phyloP scores from a whole-genome alignment of 2,329 filamentous ascomycete species.

The Aspergillus tamarii region DNA sequence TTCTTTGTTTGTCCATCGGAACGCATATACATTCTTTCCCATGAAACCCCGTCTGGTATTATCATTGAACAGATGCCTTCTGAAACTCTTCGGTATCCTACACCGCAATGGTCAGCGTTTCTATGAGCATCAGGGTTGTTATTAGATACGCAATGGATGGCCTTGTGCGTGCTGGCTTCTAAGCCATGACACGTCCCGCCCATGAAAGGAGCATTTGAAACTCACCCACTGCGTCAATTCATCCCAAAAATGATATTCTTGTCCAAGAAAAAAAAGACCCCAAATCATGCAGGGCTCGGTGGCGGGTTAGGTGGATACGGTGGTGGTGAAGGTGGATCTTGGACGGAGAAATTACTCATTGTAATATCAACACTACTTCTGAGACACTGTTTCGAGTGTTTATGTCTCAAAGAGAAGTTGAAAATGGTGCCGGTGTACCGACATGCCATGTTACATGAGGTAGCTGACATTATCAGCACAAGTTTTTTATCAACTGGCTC shows the following conservation, averaged over 20 bases:
- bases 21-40: slow-evolving; percentile 10
- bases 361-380: neutral
- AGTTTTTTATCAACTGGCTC: neutral
- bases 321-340: slow-evolving; percentile 34
- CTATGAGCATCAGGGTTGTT: neutral
- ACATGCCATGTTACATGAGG: neutral
- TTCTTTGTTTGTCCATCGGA: neutral
- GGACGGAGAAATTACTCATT: slow-evolving; percentile 15
- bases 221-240: neutral
- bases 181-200: neutral
- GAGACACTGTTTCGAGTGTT: neutral
- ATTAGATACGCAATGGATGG: neutral
- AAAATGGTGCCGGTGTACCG: neutral
- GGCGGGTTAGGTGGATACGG: slow-evolving; percentile 45
- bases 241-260: neutral
- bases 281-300: slow-evolving; percentile 39
- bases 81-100: slow-evolving; percentile 2
- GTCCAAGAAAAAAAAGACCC: neutral
- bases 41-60: slow-evolving; percentile 4
- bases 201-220: neutral
- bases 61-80: slow-evolving; percentile 12
- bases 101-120: neutral
- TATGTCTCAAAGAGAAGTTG: neutral
- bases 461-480: neutral
- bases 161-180: too few species aligned